Percentiles rank a stretch among this genome's conserved stretches.
Conservation (phyloP, 352 stramenopile species). For the Phytophthora rubi region DNA sequence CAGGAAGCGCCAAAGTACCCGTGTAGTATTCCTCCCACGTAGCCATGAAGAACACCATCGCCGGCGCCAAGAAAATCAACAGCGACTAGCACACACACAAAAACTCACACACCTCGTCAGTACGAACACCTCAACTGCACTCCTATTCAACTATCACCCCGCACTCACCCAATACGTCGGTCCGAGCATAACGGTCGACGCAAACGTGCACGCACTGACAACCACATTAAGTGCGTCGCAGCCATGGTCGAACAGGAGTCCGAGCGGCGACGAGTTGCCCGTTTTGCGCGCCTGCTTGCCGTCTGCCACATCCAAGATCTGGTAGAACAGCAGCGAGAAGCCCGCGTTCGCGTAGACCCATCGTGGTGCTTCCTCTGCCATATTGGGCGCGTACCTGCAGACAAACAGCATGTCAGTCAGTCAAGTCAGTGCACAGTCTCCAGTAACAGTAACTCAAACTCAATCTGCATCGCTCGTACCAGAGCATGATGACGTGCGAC, state of each 20-base stretch:
- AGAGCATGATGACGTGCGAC: slow-evolving; percentile 81
- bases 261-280: slow-evolving; percentile 85
- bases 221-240: slow-evolving; percentile 88
- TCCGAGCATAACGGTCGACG: slow-evolving; percentile 87
- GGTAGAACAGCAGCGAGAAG: slow-evolving; percentile 76
- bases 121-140: background rate
- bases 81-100: slow-evolving; percentile 60
- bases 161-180: slow-evolving; percentile 81
- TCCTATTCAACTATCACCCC: slow-evolving; percentile 25
- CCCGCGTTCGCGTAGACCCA: slow-evolving; percentile 79
- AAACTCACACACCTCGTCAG: slow-evolving; percentile 7
- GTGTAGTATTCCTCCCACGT: slow-evolving; percentile 99
- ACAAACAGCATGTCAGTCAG: slow-evolving; percentile 45
- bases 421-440: background rate
- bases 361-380: slow-evolving; percentile 70
- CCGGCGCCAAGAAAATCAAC: slow-evolving; percentile 65
- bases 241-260: slow-evolving; percentile 86
- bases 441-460: background rate
- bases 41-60: slow-evolving; percentile 96
- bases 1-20: slow-evolving; percentile 93
- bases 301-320: slow-evolving; percentile 88
- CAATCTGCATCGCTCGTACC: slow-evolving; percentile 23
- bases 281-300: slow-evolving; percentile 89
- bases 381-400: slow-evolving; percentile 80
- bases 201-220: slow-evolving; percentile 84